A percentile compares a stretch with the other conserved stretches of the same genome.
Conservation (phyloP, 2,329 filamentous ascomycete genomes). For the Aspergillus fumigatus region DNA sequence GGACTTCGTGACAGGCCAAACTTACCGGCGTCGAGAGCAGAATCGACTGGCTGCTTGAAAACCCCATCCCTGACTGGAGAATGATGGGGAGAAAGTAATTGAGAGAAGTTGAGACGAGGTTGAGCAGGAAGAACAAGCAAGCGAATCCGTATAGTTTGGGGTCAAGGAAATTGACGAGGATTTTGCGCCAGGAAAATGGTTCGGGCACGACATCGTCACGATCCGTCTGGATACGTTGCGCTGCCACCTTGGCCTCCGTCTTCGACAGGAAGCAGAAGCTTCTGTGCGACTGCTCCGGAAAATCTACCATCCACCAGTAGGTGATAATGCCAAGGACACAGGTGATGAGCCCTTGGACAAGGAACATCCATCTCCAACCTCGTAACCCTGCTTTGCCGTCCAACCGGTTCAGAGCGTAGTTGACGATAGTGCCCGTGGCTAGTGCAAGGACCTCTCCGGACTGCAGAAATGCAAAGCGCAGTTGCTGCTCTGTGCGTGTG, state of each 20-base stretch:
- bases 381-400: constrained; percentile 52
- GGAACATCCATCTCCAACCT: constrained; percentile 67
- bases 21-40: constrained; percentile 56
- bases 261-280: constrained; percentile 56
- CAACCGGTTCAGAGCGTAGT: constrained; percentile 63
- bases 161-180: constrained; percentile 56
- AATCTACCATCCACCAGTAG: constrained; percentile 68
- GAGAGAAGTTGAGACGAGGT: constrained; percentile 61
- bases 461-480: constrained; percentile 62
- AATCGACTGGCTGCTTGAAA: constrained; percentile 51
- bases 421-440: constrained; percentile 63
- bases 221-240: constrained; percentile 56
- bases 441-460: constrained; percentile 61
- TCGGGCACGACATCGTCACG: constrained; percentile 57
- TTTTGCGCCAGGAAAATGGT: constrained; percentile 51
- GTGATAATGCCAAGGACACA: constrained; percentile 55
- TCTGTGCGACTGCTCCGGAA: constrained; percentile 57
- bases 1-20: background rate
- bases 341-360: constrained; percentile 61
- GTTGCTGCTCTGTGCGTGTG: constrained; percentile 60
- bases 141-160: constrained; percentile 62
- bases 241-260: constrained; percentile 53
- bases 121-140: constrained; percentile 61
- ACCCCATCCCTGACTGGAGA: constrained; percentile 53
- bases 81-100: constrained; percentile 63